Evolutionary conservation across 805 yeast species (phyloP).

Genomic region (Hanseniaspora lachancei): DNA sequence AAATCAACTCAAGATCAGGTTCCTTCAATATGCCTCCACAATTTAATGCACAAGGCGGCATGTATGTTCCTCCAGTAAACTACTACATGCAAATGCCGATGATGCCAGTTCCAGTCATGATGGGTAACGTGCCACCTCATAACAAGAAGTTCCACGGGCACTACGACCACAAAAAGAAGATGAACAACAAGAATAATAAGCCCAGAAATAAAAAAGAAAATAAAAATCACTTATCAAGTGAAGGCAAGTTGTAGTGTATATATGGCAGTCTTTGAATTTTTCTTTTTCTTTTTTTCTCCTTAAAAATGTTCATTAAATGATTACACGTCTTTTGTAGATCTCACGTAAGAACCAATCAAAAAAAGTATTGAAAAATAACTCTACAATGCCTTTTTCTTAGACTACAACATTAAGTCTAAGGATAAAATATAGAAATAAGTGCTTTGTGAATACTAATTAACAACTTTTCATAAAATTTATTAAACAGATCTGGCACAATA

Average conservation of each 20-base stretch:
- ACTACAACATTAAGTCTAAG: too few species aligned
- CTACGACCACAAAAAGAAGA: neutral
- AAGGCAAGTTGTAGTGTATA: neutral
- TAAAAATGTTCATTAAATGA: too few species aligned
- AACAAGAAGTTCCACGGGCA: neutral
- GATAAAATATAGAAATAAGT: too few species aligned
- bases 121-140: neutral
- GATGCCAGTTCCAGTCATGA: constrained; percentile 5
- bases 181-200: neutral
- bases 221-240: neutral
- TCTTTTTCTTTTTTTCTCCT: neutral
- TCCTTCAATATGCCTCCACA: constrained; percentile 2
- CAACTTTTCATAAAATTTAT: too few species aligned
- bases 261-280: too few species aligned
- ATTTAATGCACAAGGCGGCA: neutral
- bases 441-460: too few species aligned
- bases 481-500: too few species aligned
- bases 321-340: too few species aligned
- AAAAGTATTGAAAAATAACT: too few species aligned
- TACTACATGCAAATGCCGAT: constrained; percentile 9
- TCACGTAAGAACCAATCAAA: too few species aligned
- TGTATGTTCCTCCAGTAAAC: neutral
- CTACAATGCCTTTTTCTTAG: too few species aligned
- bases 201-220: neutral
- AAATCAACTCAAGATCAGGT: constrained; percentile 2